Conservation (phyloP, 257 asterid species). For the Apocynum venetum region DNA sequence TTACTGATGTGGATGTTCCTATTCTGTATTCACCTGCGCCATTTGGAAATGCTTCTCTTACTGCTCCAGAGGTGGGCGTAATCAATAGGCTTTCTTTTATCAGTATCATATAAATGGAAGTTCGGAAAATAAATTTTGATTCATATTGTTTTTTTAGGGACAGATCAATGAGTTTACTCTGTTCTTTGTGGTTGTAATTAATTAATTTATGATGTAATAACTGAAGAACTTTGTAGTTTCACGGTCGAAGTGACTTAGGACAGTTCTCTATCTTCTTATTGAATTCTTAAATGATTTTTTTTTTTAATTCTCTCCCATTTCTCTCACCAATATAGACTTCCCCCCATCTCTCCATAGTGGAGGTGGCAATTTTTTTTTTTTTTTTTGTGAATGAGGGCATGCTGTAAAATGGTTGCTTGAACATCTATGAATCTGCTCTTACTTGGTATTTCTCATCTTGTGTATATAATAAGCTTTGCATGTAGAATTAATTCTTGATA, state of each 20-base stretch:
- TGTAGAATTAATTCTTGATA: neutral
- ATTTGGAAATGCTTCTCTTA: conserved; percentile 72
- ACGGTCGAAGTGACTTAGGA: neutral
- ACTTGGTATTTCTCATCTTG: neutral
- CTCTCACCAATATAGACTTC: neutral
- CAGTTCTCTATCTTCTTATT: neutral
- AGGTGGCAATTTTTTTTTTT: neutral
- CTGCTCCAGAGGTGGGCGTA: conserved; percentile 79
- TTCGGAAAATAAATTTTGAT: neutral
- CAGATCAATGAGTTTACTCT: neutral
- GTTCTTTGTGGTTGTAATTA: neutral
- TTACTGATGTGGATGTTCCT: conserved; percentile 86
- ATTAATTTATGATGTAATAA: neutral
- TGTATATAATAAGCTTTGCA: neutral
- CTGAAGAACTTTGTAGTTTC: neutral
- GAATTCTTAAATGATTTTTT: neutral
- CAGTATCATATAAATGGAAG: neutral
- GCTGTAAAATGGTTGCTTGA: neutral
- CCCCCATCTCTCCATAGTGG: neutral
- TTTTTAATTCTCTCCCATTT: neutral
- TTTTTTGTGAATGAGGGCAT: neutral
- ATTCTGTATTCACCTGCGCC: conserved; percentile 77
- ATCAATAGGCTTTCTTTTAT: neutral
- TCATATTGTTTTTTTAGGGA: neutral
- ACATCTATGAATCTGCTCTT: neutral